phyloP scores from a whole-genome alignment of 169 alveolate species.

The Amoebophrya sp. region DNA sequence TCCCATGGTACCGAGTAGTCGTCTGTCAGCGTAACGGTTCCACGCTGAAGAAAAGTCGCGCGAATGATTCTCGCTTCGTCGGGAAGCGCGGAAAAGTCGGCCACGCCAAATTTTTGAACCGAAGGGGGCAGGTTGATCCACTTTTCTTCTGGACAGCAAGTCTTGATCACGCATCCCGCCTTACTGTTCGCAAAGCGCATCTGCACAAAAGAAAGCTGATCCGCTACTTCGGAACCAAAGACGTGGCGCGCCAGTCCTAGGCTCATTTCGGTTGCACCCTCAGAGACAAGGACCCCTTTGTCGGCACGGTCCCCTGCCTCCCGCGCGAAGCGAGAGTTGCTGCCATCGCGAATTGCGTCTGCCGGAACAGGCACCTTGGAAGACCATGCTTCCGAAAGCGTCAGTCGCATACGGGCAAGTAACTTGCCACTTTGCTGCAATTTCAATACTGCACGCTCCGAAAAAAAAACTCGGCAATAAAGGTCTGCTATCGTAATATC shows the following conservation, averaged over 20 bases:
- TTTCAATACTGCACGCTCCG: neutral
- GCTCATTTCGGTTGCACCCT: neutral
- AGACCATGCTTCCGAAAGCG: neutral
- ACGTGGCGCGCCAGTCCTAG: neutral
- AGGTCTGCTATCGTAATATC: neutral
- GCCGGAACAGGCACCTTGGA: neutral
- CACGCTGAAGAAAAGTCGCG: neutral
- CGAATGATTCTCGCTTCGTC: neutral
- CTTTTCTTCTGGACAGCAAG: neutral
- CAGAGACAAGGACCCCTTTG: neutral
- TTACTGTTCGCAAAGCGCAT: neutral
- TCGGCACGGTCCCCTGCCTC: neutral
- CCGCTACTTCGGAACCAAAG: neutral
- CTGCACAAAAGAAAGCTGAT: neutral
- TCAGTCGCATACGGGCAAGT: neutral
- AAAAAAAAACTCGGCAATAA: neutral
- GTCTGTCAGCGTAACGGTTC: neutral
- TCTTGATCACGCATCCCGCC: neutral
- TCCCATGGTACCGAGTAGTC: neutral
- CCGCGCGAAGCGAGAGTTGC: neutral
- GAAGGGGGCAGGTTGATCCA: neutral
- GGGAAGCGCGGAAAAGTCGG: neutral
- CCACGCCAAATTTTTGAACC: neutral
- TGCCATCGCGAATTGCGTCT: neutral
- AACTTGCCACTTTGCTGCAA: neutral